A percentile compares a stretch with the other conserved stretches of the same genome.
Evolutionary conservation across 2,329 filamentous ascomycete genomes (phyloP).

Genomic region (Trichoderma arundinaceum): DNA sequence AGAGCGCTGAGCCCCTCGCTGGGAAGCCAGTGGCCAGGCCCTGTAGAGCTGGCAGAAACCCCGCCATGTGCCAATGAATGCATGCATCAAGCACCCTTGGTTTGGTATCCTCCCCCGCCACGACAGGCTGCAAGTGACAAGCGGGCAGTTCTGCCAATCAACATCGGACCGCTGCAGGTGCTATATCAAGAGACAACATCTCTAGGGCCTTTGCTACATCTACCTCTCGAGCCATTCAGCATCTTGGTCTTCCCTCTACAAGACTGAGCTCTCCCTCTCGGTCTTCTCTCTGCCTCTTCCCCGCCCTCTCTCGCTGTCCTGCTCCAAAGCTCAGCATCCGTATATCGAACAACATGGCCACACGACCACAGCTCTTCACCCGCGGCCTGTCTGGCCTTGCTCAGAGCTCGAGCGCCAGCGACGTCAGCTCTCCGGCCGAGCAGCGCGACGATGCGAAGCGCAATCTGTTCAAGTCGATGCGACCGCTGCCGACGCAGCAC

Average conservation of each 20-base stretch:
- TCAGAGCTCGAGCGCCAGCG: conserved; percentile 63
- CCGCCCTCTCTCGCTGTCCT: not conserved
- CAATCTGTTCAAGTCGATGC: conserved; percentile 77
- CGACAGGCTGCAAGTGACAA: too few species aligned
- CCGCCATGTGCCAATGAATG: conserved; percentile 6
- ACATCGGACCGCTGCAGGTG: too few species aligned
- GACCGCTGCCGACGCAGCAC: conserved; percentile 77
- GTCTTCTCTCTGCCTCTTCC: too few species aligned
- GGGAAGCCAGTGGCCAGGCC: conserved; percentile 9
- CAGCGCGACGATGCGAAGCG: conserved; percentile 80
- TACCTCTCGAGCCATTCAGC: too few species aligned
- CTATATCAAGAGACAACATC: too few species aligned
- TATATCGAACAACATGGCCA: conserved; percentile 54
- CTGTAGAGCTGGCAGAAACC: not conserved
- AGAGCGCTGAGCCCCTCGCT: conserved; percentile 9
- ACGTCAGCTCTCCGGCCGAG: conserved; percentile 71
- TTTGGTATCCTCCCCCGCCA: too few species aligned
- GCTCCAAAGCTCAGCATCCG: not conserved
- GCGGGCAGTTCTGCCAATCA: too few species aligned
- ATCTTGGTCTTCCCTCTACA: too few species aligned
- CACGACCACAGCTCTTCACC: conserved; percentile 64
- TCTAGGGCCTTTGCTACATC: too few species aligned
- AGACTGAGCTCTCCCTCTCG: too few species aligned
- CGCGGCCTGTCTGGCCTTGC: conserved; percentile 67
- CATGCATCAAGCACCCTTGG: not conserved